These are phyloP conservation scores for Xylaria venustula DNA, from an alignment of 495 filamentous ascomycete species.

Conservation along the genomic window DNA sequence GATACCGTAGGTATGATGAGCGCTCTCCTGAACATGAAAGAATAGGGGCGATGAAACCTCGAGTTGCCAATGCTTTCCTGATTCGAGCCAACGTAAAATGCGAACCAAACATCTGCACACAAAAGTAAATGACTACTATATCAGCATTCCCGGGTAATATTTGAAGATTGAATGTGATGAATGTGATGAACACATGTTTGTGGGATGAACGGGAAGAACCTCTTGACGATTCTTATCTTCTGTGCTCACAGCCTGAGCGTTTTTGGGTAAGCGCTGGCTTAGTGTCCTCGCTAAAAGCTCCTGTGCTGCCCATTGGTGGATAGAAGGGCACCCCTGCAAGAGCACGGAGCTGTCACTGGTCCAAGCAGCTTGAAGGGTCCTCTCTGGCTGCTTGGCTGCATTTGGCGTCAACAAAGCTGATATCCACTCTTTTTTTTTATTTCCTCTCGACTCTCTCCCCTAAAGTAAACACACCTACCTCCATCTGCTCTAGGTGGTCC, in stretches of 20 bases:
- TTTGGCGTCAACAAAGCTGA: constrained; percentile 3
- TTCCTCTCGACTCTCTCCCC: neutral
- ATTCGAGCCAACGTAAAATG: no score
- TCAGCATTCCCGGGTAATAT: neutral
- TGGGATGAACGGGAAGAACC: constrained; percentile 4
- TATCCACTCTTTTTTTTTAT: constrained; percentile 6
- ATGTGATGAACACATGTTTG: neutral
- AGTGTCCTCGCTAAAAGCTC: neutral
- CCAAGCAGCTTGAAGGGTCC: neutral
- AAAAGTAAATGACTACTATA: neutral
- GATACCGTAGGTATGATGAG: no score
- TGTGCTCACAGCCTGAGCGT: neutral
- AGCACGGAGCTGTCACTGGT: constrained; percentile 9
- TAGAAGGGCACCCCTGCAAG: neutral
- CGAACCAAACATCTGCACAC: neutral
- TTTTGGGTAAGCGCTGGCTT: neutral
- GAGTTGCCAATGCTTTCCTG: no score
- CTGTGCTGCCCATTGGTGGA: neutral
- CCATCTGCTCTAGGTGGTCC: neutral
- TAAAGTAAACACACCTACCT: constrained; percentile 3
- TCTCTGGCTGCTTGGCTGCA: neutral
- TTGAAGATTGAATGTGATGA: neutral
- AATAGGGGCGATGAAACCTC: no score
- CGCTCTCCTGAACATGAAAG: no score
- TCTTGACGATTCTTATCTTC: neutral